phyloP scores from a whole-genome alignment of 1,284 basidiomycete genomes.

The Sanghuangporus weigelae region DNA sequence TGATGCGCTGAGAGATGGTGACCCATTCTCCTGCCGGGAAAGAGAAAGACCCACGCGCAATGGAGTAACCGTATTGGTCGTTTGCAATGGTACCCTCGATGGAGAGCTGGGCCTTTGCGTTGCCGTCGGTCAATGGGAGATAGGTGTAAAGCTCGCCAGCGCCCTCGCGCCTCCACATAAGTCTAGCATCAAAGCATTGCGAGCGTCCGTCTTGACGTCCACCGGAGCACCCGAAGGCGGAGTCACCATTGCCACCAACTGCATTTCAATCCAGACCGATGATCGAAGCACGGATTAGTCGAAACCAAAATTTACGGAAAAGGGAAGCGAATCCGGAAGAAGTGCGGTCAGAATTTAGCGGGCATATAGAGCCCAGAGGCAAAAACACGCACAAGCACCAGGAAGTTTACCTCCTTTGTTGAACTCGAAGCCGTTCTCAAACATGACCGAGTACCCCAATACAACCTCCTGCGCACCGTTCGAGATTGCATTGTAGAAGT shows the following conservation, averaged over 20 bases:
- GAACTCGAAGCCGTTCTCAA: constrained; percentile 16
- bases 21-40: constrained; percentile 30
- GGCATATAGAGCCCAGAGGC: neutral
- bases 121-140: constrained; percentile 33
- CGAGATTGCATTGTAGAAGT: constrained; percentile 10
- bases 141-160: constrained; percentile 57
- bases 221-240: constrained; percentile 44
- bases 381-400: constrained; percentile 42
- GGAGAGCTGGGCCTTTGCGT: constrained; percentile 5
- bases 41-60: constrained; percentile 24
- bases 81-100: constrained; percentile 24
- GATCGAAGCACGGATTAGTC: neutral
- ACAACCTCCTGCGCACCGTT: constrained; percentile 13
- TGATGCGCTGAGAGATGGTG: constrained; percentile 33
- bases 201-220: constrained; percentile 36
- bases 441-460: constrained; percentile 17
- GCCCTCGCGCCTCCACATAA: constrained; percentile 31
- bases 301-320: neutral
- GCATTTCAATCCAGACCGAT: neutral
- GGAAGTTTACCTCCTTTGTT: constrained; percentile 50
- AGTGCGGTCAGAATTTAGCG: neutral
- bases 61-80: constrained; percentile 25
- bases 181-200: constrained; percentile 20
- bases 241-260: constrained; percentile 48
- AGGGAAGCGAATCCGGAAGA: neutral